These are phyloP conservation scores for Chrysoporthe puriensis DNA, from an alignment of 2,329 filamentous ascomycete species.

Conservation along the genomic window DNA sequence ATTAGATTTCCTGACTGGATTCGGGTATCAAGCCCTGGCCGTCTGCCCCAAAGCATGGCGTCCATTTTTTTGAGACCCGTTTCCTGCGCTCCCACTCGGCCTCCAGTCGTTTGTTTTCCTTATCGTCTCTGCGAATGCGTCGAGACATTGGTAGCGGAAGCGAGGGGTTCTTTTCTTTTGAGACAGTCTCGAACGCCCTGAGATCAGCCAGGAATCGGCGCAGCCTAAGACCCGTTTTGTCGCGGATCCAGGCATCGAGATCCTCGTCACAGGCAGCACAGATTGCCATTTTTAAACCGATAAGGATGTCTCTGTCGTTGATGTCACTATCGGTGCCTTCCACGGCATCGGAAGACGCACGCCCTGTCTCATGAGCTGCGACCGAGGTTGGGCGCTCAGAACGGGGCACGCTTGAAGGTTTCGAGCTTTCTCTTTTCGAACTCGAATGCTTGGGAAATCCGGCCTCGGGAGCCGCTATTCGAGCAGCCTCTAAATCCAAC, in stretches of 20 bases:
- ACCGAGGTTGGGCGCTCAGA: neutral
- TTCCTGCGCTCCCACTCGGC: conserved; percentile 19
- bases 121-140: conserved; percentile 15
- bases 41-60: conserved; percentile 23
- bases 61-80: conserved; percentile 10
- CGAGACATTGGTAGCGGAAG: conserved; percentile 7
- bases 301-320: conserved; percentile 55
- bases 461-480: conserved; percentile 11
- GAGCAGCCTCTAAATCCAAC: conserved; percentile 11
- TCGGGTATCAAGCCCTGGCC: neutral
- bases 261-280: conserved; percentile 59
- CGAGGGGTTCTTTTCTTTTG: conserved; percentile 32
- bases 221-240: conserved; percentile 56
- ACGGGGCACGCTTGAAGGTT: neutral
- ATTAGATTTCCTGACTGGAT: neutral
- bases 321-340: conserved; percentile 45
- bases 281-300: conserved; percentile 58
- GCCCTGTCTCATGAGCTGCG: neutral
- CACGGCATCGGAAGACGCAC: neutral
- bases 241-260: conserved; percentile 55
- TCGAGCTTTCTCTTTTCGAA: neutral
- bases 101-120: conserved; percentile 12
- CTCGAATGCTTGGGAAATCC: neutral
- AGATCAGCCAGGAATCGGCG: conserved; percentile 60
- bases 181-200: conserved; percentile 53